Evolutionary conservation across 176 grass and related monocot species (phyloP).

Genomic region (Oryza punctata): DNA sequence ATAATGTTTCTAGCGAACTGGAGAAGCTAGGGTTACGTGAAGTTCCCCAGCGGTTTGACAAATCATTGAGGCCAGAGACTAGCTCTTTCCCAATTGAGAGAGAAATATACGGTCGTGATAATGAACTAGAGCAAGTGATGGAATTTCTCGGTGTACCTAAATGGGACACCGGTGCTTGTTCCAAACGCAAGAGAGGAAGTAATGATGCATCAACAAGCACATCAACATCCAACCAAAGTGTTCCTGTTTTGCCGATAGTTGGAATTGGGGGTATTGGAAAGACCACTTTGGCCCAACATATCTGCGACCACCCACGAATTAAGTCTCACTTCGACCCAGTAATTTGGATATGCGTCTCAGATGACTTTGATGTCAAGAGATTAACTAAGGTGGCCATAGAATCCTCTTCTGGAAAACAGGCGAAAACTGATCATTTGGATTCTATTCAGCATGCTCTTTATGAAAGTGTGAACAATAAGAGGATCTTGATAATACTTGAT

Average conservation of each 20-base stretch:
- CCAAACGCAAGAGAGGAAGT: not conserved
- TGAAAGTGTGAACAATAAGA: not conserved
- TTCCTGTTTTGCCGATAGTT: conserved; percentile 33
- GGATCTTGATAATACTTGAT: conserved; percentile 44
- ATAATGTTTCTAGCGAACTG: not conserved
- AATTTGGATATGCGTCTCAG: conserved; percentile 50
- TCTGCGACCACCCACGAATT: conserved; percentile 13
- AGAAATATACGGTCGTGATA: not conserved
- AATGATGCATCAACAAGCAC: not conserved
- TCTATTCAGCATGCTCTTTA: conserved; percentile 19
- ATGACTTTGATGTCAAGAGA: conserved; percentile 34
- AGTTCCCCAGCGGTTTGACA: not conserved
- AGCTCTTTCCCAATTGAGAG: conserved; percentile 11
- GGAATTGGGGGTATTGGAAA: conserved; percentile 34
- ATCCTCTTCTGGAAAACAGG: not conserved
- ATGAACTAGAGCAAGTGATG: not conserved
- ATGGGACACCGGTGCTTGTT: not conserved
- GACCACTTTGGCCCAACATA: conserved; percentile 36
- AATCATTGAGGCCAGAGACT: not conserved
- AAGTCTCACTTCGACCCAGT: conserved; percentile 15
- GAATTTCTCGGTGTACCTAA: not conserved
- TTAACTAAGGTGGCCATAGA: conserved; percentile 37
- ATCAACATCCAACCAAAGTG: not conserved
- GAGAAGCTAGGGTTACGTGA: not conserved
- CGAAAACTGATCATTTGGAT: conserved; percentile 15